Evolutionary conservation across 148 eudicot species (phyloP).

Genomic region (Rhododendron vialii): DNA sequence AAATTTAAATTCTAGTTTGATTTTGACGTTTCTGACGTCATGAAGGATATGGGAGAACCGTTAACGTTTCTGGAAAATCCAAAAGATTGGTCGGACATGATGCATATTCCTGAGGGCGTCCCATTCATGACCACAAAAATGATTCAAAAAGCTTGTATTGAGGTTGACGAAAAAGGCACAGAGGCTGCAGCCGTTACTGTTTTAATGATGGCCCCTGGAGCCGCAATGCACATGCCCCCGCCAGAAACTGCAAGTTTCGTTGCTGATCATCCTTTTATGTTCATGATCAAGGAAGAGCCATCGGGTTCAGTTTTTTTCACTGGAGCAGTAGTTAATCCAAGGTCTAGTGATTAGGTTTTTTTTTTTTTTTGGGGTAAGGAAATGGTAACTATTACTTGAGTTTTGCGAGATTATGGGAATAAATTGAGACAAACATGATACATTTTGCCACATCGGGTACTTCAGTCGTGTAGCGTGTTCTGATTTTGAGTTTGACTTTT

Average conservation of each 20-base stretch:
- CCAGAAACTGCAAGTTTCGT: not conserved
- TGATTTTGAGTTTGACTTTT: too few relatives aligned
- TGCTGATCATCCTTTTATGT: constrained; percentile 20
- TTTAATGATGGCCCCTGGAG: not conserved
- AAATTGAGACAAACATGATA: too few relatives aligned
- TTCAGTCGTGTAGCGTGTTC: too few relatives aligned
- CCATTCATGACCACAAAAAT: not conserved
- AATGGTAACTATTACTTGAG: too few relatives aligned
- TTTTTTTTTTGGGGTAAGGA: too few relatives aligned
- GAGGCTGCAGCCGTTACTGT: constrained; percentile 14
- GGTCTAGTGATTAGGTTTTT: too few relatives aligned
- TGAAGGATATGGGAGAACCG: constrained; percentile 5
- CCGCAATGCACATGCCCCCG: too few relatives aligned
- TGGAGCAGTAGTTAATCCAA: constrained; percentile 1
- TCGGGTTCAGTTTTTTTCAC: constrained; percentile 10
- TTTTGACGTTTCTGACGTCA: not conserved
- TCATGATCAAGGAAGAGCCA: constrained; percentile 3
- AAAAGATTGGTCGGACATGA: not conserved
- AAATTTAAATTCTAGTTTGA: constrained; percentile 18
- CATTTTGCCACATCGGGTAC: too few relatives aligned
- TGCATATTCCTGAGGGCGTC: not conserved
- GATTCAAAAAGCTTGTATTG: constrained; percentile 17
- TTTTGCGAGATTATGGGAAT: too few relatives aligned
- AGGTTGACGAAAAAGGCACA: constrained; percentile 22
- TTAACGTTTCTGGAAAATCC: not conserved